A percentile compares a stretch with the other conserved stretches of the same genome.
Conservation (phyloP, 805 yeast species). For the Candida sakaeoensis region DNA sequence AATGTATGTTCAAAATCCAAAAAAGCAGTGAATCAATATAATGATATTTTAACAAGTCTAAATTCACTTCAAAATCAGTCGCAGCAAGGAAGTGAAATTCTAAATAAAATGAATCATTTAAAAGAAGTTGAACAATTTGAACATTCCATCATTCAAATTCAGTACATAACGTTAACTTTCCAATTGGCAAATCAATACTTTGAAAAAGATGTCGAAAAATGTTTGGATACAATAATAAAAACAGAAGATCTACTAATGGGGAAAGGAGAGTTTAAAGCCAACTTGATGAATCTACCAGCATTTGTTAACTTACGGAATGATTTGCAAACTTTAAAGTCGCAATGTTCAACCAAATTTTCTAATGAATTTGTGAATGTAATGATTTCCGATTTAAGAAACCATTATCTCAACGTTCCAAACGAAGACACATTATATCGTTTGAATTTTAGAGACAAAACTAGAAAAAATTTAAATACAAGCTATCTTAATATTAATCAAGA, state of each 20-base stretch:
- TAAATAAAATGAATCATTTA: constrained; percentile 49
- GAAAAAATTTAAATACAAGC: constrained; percentile 27
- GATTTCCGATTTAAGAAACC: constrained; percentile 57
- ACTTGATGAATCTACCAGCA: constrained; percentile 42
- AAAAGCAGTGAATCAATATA: constrained; percentile 45
- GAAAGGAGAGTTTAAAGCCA: no score
- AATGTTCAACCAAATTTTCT: constrained; percentile 67
- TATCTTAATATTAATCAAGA: constrained; percentile 29
- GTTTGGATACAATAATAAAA: constrained; percentile 56
- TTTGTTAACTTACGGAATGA: constrained; percentile 48
- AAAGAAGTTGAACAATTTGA: constrained; percentile 62
- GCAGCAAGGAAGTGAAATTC: constrained; percentile 44
- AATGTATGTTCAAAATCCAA: constrained; percentile 55
- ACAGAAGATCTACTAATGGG: constrained; percentile 52
- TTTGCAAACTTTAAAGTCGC: constrained; percentile 52
- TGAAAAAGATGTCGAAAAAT: constrained; percentile 43
- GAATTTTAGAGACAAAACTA: constrained; percentile 22
- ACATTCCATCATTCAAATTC: constrained; percentile 53
- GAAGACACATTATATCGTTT: constrained; percentile 52
- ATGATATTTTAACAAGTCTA: constrained; percentile 45
- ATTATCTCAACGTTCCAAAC: constrained; percentile 47
- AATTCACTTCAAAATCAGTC: constrained; percentile 49
- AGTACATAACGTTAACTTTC: constrained; percentile 28
- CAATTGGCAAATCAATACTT: constrained; percentile 39
- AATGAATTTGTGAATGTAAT: constrained; percentile 53